These are phyloP conservation scores for Curvularia lunata DNA, from an alignment of 2,329 filamentous ascomycete genomes.

Conservation along the genomic window DNA sequence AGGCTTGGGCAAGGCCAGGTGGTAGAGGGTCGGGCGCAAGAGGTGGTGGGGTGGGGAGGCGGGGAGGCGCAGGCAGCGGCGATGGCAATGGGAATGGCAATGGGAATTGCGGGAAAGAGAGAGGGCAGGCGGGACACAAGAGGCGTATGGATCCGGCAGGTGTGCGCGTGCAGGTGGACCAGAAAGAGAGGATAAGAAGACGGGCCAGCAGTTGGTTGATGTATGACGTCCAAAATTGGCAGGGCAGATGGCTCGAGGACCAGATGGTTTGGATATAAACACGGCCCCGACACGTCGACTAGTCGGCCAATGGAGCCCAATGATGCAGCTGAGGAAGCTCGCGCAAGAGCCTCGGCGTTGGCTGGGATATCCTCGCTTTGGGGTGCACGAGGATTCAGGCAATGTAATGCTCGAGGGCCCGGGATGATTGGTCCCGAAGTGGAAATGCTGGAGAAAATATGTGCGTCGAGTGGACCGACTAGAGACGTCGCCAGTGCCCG, in stretches of 20 bases:
- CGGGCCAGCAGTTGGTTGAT: constrained; percentile 21
- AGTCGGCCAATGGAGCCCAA: constrained; percentile 48
- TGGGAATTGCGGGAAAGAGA: background rate
- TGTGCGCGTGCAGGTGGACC: constrained; percentile 1
- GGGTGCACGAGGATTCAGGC: constrained; percentile 44
- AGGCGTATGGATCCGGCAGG: constrained; percentile 11
- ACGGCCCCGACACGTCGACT: constrained; percentile 43
- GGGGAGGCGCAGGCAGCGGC: constrained; percentile 7
- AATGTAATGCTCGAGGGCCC: constrained; percentile 33
- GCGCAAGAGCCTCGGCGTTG: constrained; percentile 45
- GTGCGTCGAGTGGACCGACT: constrained; percentile 35
- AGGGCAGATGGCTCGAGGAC: constrained; percentile 38
- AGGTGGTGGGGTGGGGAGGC: constrained; percentile 5
- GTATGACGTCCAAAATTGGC: constrained; percentile 39
- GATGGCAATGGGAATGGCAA: background rate
- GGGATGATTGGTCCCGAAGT: constrained; percentile 45
- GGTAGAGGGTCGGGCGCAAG: constrained; percentile 24
- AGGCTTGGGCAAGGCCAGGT: constrained; percentile 39
- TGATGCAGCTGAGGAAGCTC: constrained; percentile 40
- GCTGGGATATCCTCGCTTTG: constrained; percentile 48
- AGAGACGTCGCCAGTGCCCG: constrained; percentile 42
- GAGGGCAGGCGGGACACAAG: constrained; percentile 18
- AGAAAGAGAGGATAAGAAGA: constrained; percentile 18
- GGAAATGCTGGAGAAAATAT: constrained; percentile 46
- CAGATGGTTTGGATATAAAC: constrained; percentile 48